These are phyloP conservation scores for Lavandula angustifolia DNA, from an alignment of 257 asterid species.

Conservation along the genomic window DNA sequence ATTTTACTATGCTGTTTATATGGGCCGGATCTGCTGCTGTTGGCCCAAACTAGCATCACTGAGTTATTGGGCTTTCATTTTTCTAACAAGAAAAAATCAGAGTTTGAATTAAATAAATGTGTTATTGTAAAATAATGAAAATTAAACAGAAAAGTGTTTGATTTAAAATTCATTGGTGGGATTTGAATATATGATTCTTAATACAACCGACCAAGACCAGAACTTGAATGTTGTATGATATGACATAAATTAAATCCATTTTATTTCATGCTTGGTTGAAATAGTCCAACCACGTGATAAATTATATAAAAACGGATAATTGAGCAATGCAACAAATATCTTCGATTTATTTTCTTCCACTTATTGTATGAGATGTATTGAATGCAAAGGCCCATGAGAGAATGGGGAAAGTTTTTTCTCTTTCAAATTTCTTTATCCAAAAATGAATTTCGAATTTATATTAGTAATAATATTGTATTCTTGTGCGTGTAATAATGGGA, in stretches of 20 bases:
- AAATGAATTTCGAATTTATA: not conserved
- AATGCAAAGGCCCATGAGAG: conserved; percentile 29
- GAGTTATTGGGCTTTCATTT: not conserved
- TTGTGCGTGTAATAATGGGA: conserved; percentile 29
- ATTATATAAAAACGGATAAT: not conserved
- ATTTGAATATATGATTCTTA: no score
- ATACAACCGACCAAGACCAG: no score
- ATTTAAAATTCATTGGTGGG: no score
- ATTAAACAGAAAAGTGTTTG: no score
- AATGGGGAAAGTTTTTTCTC: conserved; percentile 4
- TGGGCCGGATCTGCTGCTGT: no score
- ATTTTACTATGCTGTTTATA: no score
- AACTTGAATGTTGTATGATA: no score
- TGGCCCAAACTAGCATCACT: no score
- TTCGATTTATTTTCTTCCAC: not conserved
- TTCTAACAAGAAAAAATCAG: no score
- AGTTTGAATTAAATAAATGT: no score
- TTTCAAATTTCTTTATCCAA: conserved; percentile 5
- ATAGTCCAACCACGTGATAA: not conserved
- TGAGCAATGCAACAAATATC: not conserved
- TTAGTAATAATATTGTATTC: not conserved
- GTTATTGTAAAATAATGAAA: no score
- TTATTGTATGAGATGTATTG: conserved; percentile 2
- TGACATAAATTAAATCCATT: no score
- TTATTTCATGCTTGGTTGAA: not conserved